Base-by-base conservation (phyloP, 2,329 filamentous ascomycete genomes). In the Aspergillus novoparasiticus region DNA sequence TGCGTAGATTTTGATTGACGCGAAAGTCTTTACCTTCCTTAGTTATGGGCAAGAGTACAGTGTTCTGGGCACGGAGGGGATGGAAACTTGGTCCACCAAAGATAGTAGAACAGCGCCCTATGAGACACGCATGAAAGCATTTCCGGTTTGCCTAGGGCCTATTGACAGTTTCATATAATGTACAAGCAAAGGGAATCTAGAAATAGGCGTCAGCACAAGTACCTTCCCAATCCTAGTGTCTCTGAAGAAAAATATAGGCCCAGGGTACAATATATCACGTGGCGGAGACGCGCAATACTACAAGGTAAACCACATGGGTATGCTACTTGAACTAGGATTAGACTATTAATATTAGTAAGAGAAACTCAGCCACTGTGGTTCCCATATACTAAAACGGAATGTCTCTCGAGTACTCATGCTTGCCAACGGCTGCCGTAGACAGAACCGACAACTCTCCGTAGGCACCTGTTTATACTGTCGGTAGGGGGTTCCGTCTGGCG, bases 131-230 rank as follows among this genome's bases (percentile, higher is more conserved):
- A n/a, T 9, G 6, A 8, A 19, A 9, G 8, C 6, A 1, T 2
- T 41, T n/a, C 16, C 0, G 1, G 2, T 2, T n/a, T n/a, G 6
- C 3, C 3, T 41, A 6, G 0, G 39, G 19, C 8, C 9, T 19
- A 9, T 8, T 41, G 39, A 10, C 6, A 41, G 8, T 14, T 4
- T 6, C 6, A n/a, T 8, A 6, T 2, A 6, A n/a, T 41, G 9
- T 1, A 41, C 3, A 3, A n/a, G 8, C 2, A 9, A 19, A 41
- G 4, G 16, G 6, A 41, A 1, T 5, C 6, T n/a, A 2, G 3
- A n/a, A n/a, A 41, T n/a, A 10, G 3, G 2, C 1, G 9, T 10
- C 16, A 4, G 8, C n/a, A 10, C 8, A n/a, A 10, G 6, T 41
- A 1, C 2, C 9, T n/a, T 8, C 39, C 3, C 1, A 19, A n/a